Conservation (phyloP, 345 rosid genomes). For the Kernera saxatilis region DNA sequence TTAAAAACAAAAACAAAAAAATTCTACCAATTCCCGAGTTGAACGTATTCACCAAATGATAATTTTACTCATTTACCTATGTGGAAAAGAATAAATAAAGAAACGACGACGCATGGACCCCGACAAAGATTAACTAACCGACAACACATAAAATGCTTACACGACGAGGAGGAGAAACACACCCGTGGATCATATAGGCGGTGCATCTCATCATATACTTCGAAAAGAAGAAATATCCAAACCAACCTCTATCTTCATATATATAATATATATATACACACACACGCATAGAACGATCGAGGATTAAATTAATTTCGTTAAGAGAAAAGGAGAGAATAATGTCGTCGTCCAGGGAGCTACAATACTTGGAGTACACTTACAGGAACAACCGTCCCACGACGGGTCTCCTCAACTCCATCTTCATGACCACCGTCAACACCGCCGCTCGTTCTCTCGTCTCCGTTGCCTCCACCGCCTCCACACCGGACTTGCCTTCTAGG, state of each 20-base stretch:
- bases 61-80: background rate
- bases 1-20: too few species aligned
- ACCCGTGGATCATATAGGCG: constrained; percentile 28
- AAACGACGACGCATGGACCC: background rate
- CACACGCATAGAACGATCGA: background rate
- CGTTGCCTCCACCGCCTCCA: constrained; percentile 43
- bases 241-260: constrained; percentile 18
- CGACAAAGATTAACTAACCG: constrained; percentile 13
- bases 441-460: constrained; percentile 59
- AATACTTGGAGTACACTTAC: constrained; percentile 33
- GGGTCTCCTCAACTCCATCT: constrained; percentile 44
- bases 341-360: constrained; percentile 33
- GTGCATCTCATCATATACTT: constrained; percentile 30
- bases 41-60: background rate
- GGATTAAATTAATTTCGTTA: background rate
- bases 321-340: background rate
- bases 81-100: background rate
- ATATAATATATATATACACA: background rate
- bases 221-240: constrained; percentile 26
- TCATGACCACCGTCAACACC: constrained; percentile 60
- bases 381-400: constrained; percentile 40
- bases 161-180: constrained; percentile 17
- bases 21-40: too few species aligned
- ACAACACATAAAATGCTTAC: constrained; percentile 21
- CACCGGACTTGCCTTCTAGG: constrained; percentile 28